Evolutionary conservation across 2,329 filamentous ascomycete species (phyloP), one percentile per base, ranked within the genome.

Genomic region (Diplodia mutila): DNA sequence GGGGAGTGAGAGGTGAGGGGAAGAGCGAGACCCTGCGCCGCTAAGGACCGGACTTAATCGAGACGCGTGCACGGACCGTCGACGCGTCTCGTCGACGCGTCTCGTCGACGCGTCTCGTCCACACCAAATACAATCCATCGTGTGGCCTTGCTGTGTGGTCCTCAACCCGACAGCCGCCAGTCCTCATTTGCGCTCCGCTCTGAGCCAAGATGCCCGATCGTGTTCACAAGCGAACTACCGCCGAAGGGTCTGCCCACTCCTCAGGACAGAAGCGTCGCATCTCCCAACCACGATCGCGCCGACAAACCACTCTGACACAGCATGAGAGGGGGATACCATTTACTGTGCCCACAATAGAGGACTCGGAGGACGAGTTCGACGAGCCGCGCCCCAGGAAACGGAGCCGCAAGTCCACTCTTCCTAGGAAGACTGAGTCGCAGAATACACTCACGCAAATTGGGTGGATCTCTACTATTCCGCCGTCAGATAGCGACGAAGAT

Each of bases 361-460:
- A 54, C 21, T 65, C 61, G 0, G 49, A 65, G 18, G 61, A 65
- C 42, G 61, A 65, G 21, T 42, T 39, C 21, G 65, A 61, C 8
- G 65, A 32, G 8, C n/a, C 23, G 6, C 54, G 21, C 3, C 23
- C 46, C 16, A 67, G 16, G 7, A 67, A 61, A 32, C 52, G 21
- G 48, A 61, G 54, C 18, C 53, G 63, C 49, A 46, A 25, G 7
- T 32, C 18, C 12, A 21, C 16, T 4, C 42, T 67, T 14, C 54
- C 65, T n/a, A 23, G 25, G 11, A 67, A 67, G 32, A 53, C 65
- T 7, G 32, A 66, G 18, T 59, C 51, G 16, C 66, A 67, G 23
- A 63, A 55, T n/a, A 67, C 66, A 8, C 49, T 67, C 2, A 67
- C 66, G 5, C 66, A 67, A 37, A 67, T 67, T 48, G 66, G 59